Percentiles rank a stretch among this genome's conserved stretches.
Conservation (phyloP, 805 yeast genomes). For the Sugiyamaella valdiviana region DNA sequence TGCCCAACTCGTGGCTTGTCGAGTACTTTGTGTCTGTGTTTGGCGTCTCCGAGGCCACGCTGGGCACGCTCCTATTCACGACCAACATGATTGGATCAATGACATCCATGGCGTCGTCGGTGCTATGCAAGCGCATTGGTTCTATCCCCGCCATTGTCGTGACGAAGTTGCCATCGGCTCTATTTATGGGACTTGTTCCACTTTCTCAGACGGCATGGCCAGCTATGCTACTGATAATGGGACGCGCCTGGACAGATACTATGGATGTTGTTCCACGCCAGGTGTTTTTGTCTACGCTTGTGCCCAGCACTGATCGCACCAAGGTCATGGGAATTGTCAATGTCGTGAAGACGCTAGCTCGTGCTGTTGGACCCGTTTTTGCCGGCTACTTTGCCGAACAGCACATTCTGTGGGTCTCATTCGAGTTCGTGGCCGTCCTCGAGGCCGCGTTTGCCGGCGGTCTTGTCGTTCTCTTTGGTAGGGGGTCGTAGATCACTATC, state of each 20-base stretch:
- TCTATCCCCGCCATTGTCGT: constrained; percentile 70
- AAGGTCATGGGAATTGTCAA: constrained; percentile 80
- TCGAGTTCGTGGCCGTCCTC: constrained; percentile 31
- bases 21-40: constrained; percentile 65
- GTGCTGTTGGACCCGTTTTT: constrained; percentile 73
- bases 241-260: constrained; percentile 58
- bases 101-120: constrained; percentile 73
- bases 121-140: constrained; percentile 59
- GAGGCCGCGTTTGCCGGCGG: constrained; percentile 28
- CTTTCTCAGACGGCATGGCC: constrained; percentile 34
- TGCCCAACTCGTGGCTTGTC: constrained; percentile 84
- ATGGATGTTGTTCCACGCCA: constrained; percentile 95
- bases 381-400: constrained; percentile 66
- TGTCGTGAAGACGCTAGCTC: constrained; percentile 76
- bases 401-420: constrained; percentile 27
- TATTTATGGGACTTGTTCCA: constrained; percentile 53
- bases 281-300: constrained; percentile 62
- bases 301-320: constrained; percentile 59
- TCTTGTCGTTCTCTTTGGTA: constrained; percentile 18
- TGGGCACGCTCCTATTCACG: constrained; percentile 61
- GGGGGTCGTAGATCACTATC: background rate
- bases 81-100: constrained; percentile 58
- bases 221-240: constrained; percentile 48
- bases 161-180: constrained; percentile 74
- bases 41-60: constrained; percentile 43